These are phyloP conservation scores for Candida pseudoviswanathii DNA, from an alignment of 1,139 yeast species.

Conservation along the genomic window DNA sequence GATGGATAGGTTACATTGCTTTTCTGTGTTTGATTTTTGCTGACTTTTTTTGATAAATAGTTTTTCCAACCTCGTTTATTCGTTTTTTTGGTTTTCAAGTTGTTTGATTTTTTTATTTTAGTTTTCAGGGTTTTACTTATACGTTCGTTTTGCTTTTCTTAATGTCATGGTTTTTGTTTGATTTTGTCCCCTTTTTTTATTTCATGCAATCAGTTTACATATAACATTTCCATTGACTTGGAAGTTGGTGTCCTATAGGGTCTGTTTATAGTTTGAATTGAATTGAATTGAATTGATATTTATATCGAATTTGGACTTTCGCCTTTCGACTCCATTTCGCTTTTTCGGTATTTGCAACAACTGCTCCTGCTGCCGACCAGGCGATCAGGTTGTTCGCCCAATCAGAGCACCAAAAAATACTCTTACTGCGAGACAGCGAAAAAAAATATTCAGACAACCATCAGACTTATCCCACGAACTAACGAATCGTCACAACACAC, in stretches of 20 bases:
- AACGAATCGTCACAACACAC: not conserved
- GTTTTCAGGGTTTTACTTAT: not conserved
- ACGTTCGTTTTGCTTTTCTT: not conserved
- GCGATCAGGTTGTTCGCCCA: not conserved
- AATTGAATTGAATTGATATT: not conserved
- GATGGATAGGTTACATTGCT: not conserved
- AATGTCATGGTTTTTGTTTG: not conserved
- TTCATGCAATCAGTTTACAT: not conserved
- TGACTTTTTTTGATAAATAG: not conserved
- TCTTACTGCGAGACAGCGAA: not conserved
- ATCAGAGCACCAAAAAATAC: conserved; percentile 1
- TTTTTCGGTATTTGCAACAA: not conserved
- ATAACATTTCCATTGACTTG: not conserved
- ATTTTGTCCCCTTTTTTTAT: not conserved
- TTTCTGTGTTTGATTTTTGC: not conserved
- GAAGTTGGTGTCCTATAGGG: not conserved
- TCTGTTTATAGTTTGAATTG: not conserved
- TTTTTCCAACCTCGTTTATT: not conserved
- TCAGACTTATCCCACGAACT: not conserved
- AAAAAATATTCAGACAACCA: not conserved
- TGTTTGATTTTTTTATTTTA: not conserved
- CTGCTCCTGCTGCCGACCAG: not conserved
- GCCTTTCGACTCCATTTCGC: not conserved
- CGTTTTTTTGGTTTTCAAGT: not conserved
- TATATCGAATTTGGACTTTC: not conserved